Conservation (phyloP, 2,329 filamentous ascomycete genomes). For the Phaeophleospora eucalypticola region DNA sequence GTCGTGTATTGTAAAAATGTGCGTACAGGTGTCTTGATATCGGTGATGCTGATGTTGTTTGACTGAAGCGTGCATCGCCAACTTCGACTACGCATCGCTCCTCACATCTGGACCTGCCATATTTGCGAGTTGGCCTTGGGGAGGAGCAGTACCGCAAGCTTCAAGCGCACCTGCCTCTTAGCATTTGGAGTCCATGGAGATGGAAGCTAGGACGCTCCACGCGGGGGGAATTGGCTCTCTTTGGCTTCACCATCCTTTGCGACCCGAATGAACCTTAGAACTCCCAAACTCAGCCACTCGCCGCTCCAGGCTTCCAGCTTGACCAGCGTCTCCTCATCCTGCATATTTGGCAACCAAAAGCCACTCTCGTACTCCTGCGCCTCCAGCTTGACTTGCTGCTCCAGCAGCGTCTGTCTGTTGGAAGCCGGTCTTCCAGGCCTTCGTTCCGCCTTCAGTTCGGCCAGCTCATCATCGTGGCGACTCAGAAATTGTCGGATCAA, state of each 20-base stretch:
- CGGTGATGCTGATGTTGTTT: too few relatives aligned
- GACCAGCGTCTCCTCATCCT: constrained; percentile 59
- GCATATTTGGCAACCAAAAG: constrained; percentile 81
- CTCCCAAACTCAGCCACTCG: constrained; percentile 75
- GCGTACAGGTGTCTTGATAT: too few relatives aligned
- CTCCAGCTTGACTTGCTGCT: constrained; percentile 65
- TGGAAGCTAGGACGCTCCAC: constrained; percentile 30
- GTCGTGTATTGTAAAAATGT: too few relatives aligned
- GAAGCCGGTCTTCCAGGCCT: constrained; percentile 75
- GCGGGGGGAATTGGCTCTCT: constrained; percentile 74
- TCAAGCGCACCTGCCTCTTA: too few relatives aligned
- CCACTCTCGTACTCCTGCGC: constrained; percentile 77
- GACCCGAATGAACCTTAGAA: constrained; percentile 72
- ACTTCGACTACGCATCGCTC: too few relatives aligned
- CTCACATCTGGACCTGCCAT: too few relatives aligned
- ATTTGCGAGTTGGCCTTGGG: too few relatives aligned
- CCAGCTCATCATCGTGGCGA: constrained; percentile 68
- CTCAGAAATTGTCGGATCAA: constrained; percentile 47
- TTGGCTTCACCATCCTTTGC: constrained; percentile 60
- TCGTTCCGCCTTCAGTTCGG: constrained; percentile 61
- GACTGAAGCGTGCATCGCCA: too few relatives aligned
- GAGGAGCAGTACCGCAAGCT: too few relatives aligned
- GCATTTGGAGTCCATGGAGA: too few relatives aligned
- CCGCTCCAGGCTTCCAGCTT: constrained; percentile 73
- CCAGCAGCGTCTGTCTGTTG: constrained; percentile 71